Conservation (phyloP, 208 protist genomes). For the Endotrypanum monterogeii region DNA sequence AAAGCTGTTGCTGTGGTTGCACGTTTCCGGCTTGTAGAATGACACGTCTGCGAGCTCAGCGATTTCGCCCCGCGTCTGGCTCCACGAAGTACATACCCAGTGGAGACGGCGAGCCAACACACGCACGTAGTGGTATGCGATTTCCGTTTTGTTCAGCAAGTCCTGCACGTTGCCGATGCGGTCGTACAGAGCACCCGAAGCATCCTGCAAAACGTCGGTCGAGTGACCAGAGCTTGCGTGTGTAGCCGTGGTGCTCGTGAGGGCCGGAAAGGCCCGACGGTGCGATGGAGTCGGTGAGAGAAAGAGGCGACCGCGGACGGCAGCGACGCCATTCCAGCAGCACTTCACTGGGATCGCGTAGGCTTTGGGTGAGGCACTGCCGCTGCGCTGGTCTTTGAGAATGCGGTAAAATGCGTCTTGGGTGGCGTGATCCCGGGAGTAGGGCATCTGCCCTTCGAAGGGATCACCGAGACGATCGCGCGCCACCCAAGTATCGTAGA, state of each 20-base stretch:
- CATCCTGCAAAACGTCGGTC: conserved; percentile 4
- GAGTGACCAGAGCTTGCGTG: neutral
- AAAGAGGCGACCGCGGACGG: conserved; percentile 71
- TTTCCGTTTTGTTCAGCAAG: neutral
- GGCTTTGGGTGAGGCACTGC: neutral
- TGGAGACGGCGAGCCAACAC: conserved; percentile 25
- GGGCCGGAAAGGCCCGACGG: conserved; percentile 1
- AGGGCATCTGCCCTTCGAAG: conserved; percentile 48
- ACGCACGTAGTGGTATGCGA: conserved; percentile 22
- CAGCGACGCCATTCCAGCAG: conserved; percentile 82
- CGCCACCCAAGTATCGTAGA: conserved; percentile 80
- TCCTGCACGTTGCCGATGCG: conserved; percentile 17
- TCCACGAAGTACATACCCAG: conserved; percentile 14
- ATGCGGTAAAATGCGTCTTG: conserved; percentile 46
- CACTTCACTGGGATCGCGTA: conserved; percentile 63
- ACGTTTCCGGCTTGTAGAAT: conserved; percentile 17
- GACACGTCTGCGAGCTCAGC: conserved; percentile 10
- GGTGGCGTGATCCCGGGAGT: conserved; percentile 47
- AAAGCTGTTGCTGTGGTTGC: conserved; percentile 21
- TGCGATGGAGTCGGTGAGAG: conserved; percentile 24
- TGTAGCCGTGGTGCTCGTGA: neutral
- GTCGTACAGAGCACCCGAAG: conserved; percentile 32
- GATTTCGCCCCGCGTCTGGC: conserved; percentile 14
- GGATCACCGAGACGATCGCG: conserved; percentile 46
- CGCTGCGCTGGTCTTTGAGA: conserved; percentile 10